Percentiles rank a stretch among this genome's conserved stretches.
Conservation (phyloP, 208 protist species). For the Trypanosoma platydactyli region DNA sequence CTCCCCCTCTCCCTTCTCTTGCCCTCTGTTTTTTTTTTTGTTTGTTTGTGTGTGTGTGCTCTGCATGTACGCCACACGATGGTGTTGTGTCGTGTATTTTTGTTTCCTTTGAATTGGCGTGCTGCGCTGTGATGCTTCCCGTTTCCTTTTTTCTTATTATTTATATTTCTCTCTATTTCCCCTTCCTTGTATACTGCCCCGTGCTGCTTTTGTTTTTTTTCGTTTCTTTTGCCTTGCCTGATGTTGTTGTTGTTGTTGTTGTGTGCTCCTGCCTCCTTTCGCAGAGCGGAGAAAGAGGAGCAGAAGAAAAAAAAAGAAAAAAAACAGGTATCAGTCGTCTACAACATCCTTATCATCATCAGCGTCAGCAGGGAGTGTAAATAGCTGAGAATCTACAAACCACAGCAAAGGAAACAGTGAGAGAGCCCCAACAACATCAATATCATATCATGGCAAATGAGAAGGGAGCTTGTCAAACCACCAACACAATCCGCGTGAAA, state of each 20-base stretch:
- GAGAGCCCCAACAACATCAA: background rate
- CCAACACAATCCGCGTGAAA: conserved; percentile 69
- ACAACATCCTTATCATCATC: no score
- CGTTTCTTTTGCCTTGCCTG: no score
- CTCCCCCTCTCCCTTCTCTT: conserved; percentile 1
- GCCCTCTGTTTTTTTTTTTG: background rate
- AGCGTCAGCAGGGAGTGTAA: no score
- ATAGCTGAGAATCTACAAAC: background rate
- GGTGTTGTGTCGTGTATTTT: no score
- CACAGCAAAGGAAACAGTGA: background rate
- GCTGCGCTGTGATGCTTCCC: no score
- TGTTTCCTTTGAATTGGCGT: no score
- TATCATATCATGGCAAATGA: conserved; percentile 65
- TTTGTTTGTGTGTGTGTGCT: background rate
- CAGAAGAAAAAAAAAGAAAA: conserved; percentile 3
- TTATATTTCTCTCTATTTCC: no score
- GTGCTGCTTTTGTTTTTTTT: no score
- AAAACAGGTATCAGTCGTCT: no score
- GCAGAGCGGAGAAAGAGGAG: background rate
- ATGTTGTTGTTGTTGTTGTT: background rate
- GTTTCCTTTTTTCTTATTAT: no score
- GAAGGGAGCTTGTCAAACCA: conserved; percentile 87
- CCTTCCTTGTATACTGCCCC: no score
- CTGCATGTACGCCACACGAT: no score
- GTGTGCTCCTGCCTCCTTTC: background rate